Evolutionary conservation across 192 early-diverging fungal genomes (phyloP), one percentile per base, ranked within the genome.

Genomic region (Thamnidium elegans): DNA sequence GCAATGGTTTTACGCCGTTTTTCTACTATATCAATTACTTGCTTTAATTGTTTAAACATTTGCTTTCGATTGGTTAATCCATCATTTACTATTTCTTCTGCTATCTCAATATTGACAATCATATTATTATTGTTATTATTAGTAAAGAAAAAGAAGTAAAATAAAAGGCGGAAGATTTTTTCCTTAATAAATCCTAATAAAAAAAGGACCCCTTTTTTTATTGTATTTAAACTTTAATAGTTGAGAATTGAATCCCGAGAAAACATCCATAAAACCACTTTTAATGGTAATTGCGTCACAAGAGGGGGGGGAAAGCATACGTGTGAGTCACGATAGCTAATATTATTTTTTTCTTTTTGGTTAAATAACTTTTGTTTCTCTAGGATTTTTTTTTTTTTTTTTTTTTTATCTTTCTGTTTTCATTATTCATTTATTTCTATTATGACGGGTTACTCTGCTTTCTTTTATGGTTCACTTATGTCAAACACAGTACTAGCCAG

Each of bases 401-500:
- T 3, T 39, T 39, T 6, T 39, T 4, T 39, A 10, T 10, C 36
- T 39, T 6, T 36, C 34, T n/a, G n/a, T n/a, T n/a, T n/a, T n/a
- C n/a, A n/a, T n/a, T 39, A 6, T 39, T 3, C 4, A 39, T 39
- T 3, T 39, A 6, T 39, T 36, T 36, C 7, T 9, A 39, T 39
- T 6, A 39, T 39, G 36, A 39, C 36, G 1, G 36, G 36, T 9
- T 39, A 39, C 9, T 39, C 36, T 1, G 36, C 36, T 1, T 58
- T 58, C 23, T 58, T 58, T 44, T 58, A 58, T 58, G 56, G 56
- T 14, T 43, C 42, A 14, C 10, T 58, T 0, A 58, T 58, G 56
- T 58, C 56, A 3, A 58, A 39, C 14, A 21, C 15, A 43, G 56
- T 58, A 3, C 19, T 58, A 10, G 34, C n/a, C 14, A 58, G 56